These are phyloP conservation scores for Gymnopilus junonius DNA, from an alignment of 768 basidiomycete genomes.

Conservation along the genomic window DNA sequence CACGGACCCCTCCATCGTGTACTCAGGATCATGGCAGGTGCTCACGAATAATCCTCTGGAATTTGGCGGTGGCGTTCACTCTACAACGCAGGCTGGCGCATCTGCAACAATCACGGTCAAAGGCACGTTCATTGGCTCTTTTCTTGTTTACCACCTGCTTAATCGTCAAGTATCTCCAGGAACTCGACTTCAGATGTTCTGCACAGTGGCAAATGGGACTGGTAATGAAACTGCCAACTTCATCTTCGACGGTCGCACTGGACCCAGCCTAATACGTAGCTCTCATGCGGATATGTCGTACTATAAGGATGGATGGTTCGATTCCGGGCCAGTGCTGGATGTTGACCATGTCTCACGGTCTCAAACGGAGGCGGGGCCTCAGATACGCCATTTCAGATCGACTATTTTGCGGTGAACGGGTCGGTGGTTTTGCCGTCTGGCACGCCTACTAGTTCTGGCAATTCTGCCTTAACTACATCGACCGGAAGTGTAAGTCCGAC, in stretches of 20 bases:
- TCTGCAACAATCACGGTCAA: conserved; percentile 11
- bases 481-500: background rate
- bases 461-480: background rate
- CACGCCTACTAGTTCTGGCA: background rate
- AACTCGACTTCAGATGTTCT: conserved; percentile 4
- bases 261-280: background rate
- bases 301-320: conserved; percentile 7
- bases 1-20: conserved; percentile 6
- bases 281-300: background rate
- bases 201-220: conserved; percentile 5
- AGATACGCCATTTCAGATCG: conserved; percentile 6
- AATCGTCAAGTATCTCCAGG: background rate
- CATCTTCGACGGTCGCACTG: background rate
- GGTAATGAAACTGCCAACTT: background rate
- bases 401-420: conserved; percentile 4
- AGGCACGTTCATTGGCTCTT: background rate
- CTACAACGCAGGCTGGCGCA: conserved; percentile 10
- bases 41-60: background rate
- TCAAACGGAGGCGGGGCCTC: conserved; percentile 8
- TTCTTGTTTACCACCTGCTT: background rate
- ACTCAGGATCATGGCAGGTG: conserved; percentile 12
- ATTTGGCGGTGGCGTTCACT: conserved; percentile 6
- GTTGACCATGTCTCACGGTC: background rate
- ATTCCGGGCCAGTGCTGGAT: background rate
- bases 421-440: background rate